phyloP scores from a whole-genome alignment of 306 rosid species.

The Dryas drummondii region DNA sequence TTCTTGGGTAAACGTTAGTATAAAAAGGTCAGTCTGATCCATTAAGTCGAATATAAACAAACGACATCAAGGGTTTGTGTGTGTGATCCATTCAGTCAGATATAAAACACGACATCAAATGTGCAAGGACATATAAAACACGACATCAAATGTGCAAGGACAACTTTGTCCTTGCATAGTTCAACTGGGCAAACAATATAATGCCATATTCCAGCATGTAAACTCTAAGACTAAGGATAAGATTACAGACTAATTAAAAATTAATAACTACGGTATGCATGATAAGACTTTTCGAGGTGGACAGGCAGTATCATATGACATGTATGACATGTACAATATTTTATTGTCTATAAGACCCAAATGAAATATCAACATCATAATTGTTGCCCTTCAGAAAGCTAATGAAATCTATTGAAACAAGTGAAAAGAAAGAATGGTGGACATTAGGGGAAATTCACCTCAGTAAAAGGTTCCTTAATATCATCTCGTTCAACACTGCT shows the following conservation, averaged over 20 bases:
- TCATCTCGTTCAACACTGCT: conserved; percentile 94
- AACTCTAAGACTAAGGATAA: neutral
- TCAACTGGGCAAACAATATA: neutral
- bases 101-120: neutral
- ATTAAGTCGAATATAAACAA: too few species aligned
- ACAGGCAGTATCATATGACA: neutral
- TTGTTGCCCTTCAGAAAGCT: neutral
- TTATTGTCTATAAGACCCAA: neutral
- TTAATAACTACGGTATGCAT: neutral
- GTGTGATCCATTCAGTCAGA: neutral
- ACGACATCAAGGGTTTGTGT: too few species aligned
- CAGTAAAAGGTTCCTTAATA: conserved; percentile 91
- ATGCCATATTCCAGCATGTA: neutral
- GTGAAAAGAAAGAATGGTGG: conserved; percentile 14
- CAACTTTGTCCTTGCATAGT: neutral
- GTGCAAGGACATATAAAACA: neutral
- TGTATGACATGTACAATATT: neutral
- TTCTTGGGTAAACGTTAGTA: neutral
- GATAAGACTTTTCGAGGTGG: neutral
- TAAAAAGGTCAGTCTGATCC: neutral
- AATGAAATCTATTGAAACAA: conserved; percentile 16
- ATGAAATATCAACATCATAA: neutral
- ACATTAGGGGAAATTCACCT: conserved; percentile 49
- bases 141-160: neutral
- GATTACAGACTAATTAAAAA: neutral